These are phyloP conservation scores for Botryobasidium botryosum DNA, from an alignment of 768 basidiomycete species.

Conservation along the genomic window DNA sequence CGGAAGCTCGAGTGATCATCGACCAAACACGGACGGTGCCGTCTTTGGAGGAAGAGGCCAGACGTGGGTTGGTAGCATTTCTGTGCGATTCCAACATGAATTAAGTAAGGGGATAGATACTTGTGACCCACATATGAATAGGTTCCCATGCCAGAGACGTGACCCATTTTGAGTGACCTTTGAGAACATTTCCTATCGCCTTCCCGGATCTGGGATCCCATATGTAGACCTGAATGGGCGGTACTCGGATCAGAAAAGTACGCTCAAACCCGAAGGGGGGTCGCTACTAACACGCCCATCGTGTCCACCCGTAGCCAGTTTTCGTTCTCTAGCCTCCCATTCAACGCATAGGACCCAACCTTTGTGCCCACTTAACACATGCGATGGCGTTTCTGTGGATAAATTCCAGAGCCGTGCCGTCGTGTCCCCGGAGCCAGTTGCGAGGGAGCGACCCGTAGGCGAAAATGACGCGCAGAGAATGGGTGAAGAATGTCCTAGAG, in stretches of 20 bases:
- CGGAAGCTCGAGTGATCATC: constrained; percentile 44
- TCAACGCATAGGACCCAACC: constrained; percentile 97
- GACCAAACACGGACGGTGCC: constrained; percentile 94
- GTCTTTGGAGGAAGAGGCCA: constrained; percentile 94
- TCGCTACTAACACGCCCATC: constrained; percentile 33
- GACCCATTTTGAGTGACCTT: constrained; percentile 93
- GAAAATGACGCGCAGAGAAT: constrained; percentile 94
- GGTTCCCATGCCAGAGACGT: constrained; percentile 94
- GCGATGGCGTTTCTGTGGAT: constrained; percentile 79
- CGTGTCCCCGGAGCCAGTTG: constrained; percentile 91
- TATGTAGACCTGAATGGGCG: constrained; percentile 56
- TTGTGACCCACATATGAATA: constrained; percentile 55
- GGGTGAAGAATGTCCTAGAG: constrained; percentile 66
- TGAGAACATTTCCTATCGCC: constrained; percentile 71
- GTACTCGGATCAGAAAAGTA: neutral
- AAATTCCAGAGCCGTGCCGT: constrained; percentile 90
- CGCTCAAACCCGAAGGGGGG: constrained; percentile 1
- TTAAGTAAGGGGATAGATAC: constrained; percentile 6
- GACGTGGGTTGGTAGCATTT: constrained; percentile 58
- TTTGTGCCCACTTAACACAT: constrained; percentile 71
- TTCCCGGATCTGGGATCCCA: constrained; percentile 94
- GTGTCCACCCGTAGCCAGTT: constrained; percentile 83
- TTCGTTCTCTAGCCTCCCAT: constrained; percentile 88
- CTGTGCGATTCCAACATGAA: constrained; percentile 24
- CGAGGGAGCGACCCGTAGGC: constrained; percentile 78